A percentile compares a stretch with the other conserved stretches of the same genome.
Evolutionary conservation across 2,329 filamentous ascomycete species (phyloP).

Genomic region (Xylaria multiplex): DNA sequence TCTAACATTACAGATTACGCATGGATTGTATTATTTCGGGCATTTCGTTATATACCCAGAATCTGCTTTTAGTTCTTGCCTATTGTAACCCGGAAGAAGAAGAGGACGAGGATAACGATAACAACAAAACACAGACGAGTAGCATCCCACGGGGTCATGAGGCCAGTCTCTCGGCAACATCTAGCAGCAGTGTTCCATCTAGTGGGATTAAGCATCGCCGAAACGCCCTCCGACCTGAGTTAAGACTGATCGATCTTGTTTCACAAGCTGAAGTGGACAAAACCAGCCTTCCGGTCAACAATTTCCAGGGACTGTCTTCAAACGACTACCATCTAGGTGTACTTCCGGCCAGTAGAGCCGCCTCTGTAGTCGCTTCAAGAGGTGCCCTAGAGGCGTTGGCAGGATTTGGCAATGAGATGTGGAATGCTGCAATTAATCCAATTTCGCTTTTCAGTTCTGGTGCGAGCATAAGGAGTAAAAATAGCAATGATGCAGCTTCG

Average conservation of each 20-base stretch:
- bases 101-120: constrained; percentile 67
- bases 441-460: constrained; percentile 87
- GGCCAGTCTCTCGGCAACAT: constrained; percentile 57
- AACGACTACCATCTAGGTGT: constrained; percentile 92
- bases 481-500: constrained; percentile 69
- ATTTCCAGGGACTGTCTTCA: constrained; percentile 85
- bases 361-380: constrained; percentile 69
- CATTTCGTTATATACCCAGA: constrained; percentile 94
- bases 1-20: constrained; percentile 71
- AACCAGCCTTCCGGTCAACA: constrained; percentile 84
- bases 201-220: constrained; percentile 76
- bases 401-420: constrained; percentile 78
- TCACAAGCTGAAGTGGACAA: constrained; percentile 89
- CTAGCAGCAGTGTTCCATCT: constrained; percentile 66
- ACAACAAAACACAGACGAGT: constrained; percentile 49
- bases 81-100: constrained; percentile 80
- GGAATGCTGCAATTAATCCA: constrained; percentile 91
- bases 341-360: constrained; percentile 76
- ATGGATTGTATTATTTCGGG: constrained; percentile 99
- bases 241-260: constrained; percentile 88
- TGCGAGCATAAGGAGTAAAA: constrained; percentile 75
- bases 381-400: constrained; percentile 82
- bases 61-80: constrained; percentile 87
- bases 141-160: constrained; percentile 52
- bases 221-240: constrained; percentile 85